Conservation (phyloP, 441 rosid species). For the Pelargonium fulgidum region DNA sequence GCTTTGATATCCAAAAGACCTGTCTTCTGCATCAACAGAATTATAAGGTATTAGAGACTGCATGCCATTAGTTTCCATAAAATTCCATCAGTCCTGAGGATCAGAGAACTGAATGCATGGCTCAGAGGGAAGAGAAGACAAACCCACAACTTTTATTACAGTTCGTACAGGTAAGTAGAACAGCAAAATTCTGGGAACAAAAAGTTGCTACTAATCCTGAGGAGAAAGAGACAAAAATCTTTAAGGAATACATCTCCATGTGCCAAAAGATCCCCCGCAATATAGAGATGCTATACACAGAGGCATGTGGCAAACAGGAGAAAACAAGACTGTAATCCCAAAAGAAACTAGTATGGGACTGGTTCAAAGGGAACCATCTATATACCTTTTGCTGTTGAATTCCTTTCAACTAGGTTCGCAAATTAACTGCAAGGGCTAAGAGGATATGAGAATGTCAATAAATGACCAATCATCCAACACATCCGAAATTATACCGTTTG, state of each 20-base stretch:
- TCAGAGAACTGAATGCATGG: background rate
- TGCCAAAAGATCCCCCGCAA: background rate
- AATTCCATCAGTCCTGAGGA: background rate
- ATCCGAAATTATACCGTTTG: no score
- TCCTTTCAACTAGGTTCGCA: no score
- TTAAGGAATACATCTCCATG: background rate
- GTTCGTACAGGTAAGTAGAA: background rate
- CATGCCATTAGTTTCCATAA: background rate
- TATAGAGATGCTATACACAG: background rate
- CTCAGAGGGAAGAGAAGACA: background rate
- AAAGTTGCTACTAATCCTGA: background rate
- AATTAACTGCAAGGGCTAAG: no score
- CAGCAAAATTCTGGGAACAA: background rate
- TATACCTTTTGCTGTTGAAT: no score
- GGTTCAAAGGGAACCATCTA: no score
- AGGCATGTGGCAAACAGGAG: no score
- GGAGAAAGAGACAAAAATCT: background rate
- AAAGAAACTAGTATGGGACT: background rate
- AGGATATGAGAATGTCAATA: no score
- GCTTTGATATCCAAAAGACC: conserved; percentile 96
- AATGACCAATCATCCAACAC: no score
- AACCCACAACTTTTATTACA: background rate
- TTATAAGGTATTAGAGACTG: conserved; percentile 18
- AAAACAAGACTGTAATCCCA: background rate
- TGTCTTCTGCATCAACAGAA: conserved; percentile 60